Base-by-base conservation (phyloP, 108 stramenopile species). In the Nitzschia palea region DNA sequence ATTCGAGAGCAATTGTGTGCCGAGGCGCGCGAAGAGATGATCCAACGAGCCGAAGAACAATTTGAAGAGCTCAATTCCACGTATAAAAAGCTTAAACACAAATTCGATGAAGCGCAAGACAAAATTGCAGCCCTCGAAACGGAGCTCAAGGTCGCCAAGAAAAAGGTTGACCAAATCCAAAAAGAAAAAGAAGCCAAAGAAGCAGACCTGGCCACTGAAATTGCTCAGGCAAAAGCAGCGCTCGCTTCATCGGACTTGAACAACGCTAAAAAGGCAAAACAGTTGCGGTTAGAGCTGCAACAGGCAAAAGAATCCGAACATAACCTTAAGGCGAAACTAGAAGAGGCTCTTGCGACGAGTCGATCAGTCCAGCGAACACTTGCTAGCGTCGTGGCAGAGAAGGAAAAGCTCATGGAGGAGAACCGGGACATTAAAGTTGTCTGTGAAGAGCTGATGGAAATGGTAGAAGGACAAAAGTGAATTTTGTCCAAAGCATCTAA, bases 371-470 rank as follows among this genome's bases (percentile, higher is more conserved):
- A 76, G 51, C 61, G 48, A 40, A 63, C 74, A 34, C 70, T 81
- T 4, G 67, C 65, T 3, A 29, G 36, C 20, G 62, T 68, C 0
- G 55, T 70, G 1, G 57, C 48, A 14, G 74, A 81, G 63, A 81
- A 81, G 42, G 62, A 79, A 47, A 69, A 62, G 48, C 44, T 79
- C 30, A 56, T 42, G 22, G 30, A 33, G 0, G 82, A 83, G 53
- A 40, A 75, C 35, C 52, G 50, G 23, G 85, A 83, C 18, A 42
- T 86, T 47, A 80, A 82, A 47, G 63, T 72, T 18, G 77, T 86
- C 3, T 80, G 77, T 55, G 85, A 86, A 62, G 85, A 86, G 43
- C 69, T 86, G 14, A 82, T 82, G 76, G 71, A 75, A 15, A 47
- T 78, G 22, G 56, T 81, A 30, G 80, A 80, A 59, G 52, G 35